These are phyloP conservation scores for Choiromyces venosus DNA, from an alignment of 495 filamentous ascomycete genomes.

Conservation along the genomic window DNA sequence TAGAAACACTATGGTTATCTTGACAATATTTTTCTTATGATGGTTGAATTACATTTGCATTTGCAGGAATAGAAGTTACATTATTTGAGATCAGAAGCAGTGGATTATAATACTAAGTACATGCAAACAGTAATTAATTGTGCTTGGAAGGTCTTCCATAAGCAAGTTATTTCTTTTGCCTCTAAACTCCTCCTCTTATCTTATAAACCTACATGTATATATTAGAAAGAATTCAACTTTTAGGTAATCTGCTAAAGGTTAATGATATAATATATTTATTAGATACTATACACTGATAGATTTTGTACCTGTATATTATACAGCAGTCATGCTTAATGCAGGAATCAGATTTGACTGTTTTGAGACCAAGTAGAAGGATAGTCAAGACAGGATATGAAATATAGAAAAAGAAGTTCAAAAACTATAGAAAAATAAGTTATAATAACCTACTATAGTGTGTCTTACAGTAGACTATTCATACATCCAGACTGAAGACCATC, in stretches of 20 bases:
- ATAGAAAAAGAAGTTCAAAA: too few relatives aligned
- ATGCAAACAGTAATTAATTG: conserved; percentile 8
- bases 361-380: conserved; percentile 8
- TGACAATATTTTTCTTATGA: conserved; percentile 5
- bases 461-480: too few relatives aligned
- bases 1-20: background rate
- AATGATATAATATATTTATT: background rate
- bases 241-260: too few relatives aligned
- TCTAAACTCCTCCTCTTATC: too few relatives aligned
- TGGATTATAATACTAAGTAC: background rate
- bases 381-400: conserved; percentile 6
- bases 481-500: too few relatives aligned
- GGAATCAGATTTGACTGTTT: conserved; percentile 22
- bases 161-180: background rate
- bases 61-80: background rate
- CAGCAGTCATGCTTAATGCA: conserved; percentile 5
- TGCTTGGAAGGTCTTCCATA: conserved; percentile 14
- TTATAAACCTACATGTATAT: too few relatives aligned
- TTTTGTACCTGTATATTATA: background rate
- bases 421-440: too few relatives aligned
- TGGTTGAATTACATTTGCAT: conserved; percentile 8
- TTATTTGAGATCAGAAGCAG: background rate
- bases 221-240: too few relatives aligned
- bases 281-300: conserved; percentile 7
- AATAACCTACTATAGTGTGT: too few relatives aligned